Evolutionary conservation across 345 rosid species (phyloP).

Genomic region (Gossypium herbaceum): DNA sequence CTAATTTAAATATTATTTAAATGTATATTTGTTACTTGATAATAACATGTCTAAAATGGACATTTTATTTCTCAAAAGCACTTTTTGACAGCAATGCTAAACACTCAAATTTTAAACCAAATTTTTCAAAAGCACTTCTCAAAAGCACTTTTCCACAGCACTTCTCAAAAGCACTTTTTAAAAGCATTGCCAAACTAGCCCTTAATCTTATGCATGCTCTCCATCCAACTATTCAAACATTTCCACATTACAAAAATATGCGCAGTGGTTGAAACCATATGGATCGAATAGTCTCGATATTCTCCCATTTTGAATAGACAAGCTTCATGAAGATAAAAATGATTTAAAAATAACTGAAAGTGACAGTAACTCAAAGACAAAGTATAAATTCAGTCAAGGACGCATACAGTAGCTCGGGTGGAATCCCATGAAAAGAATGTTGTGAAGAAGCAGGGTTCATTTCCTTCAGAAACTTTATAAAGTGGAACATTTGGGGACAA

Average conservation of each 20-base stretch:
- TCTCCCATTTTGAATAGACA: constrained; percentile 8
- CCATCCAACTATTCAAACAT: constrained; percentile 11
- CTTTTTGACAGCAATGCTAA: too few species aligned
- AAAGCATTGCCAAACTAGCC: too few species aligned
- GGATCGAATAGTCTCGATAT: neutral
- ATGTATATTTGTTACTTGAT: too few species aligned
- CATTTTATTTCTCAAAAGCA: too few species aligned
- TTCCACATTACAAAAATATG: neutral
- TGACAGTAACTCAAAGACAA: constrained; percentile 3
- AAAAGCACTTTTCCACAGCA: too few species aligned
- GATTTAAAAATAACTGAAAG: constrained; percentile 3
- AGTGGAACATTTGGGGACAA: constrained; percentile 79
- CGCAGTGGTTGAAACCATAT: neutral
- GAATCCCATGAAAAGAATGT: constrained; percentile 87
- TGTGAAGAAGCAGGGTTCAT: constrained; percentile 93
- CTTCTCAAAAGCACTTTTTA: too few species aligned
- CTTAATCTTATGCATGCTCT: neutral
- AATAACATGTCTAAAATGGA: too few species aligned
- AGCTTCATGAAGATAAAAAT: neutral
- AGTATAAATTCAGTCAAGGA: constrained; percentile 5
- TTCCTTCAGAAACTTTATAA: constrained; percentile 90
- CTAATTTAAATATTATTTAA: too few species aligned
- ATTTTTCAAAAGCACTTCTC: too few species aligned
- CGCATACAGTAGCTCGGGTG: constrained; percentile 69
- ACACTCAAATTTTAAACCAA: too few species aligned